phyloP scores from a whole-genome alignment of 164 flowering plant species.

The Aristolochia fimbriata region DNA sequence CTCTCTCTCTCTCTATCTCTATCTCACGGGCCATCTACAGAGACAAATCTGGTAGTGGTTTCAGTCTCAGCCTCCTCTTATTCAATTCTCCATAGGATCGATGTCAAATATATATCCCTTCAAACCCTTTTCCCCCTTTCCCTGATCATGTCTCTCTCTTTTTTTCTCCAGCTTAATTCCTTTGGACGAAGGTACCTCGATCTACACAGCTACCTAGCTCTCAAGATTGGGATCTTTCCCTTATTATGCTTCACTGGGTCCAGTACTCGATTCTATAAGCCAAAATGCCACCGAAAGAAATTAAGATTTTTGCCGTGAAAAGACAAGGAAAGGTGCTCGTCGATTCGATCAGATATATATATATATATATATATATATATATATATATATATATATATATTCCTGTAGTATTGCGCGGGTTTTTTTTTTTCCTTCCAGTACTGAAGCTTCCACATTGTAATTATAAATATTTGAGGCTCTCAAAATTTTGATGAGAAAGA shows the following conservation, averaged over 20 bases:
- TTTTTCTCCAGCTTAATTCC: background rate
- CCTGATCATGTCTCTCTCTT: background rate
- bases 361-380: no score
- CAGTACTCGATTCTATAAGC: background rate
- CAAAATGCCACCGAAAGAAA: background rate
- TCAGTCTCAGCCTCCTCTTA: conserved; percentile 2
- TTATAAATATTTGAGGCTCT: no score
- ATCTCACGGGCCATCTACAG: background rate
- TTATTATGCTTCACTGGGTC: background rate
- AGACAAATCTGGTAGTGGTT: background rate
- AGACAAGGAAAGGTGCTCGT: no score
- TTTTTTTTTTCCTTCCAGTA: no score
- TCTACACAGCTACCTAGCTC: no score
- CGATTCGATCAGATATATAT: no score
- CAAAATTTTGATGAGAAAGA: no score
- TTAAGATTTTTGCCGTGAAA: background rate
- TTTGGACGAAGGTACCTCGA: no score
- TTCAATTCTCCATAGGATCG: background rate
- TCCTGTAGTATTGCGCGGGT: no score
- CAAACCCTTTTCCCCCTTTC: background rate
- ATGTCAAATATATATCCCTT: background rate
- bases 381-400: no score
- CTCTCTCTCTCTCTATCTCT: no score
- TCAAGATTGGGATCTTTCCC: background rate
- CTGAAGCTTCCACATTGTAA: no score